Base-by-base conservation (phyloP, 2,329 filamentous ascomycete species). In the Aspergillus chevalieri region DNA sequence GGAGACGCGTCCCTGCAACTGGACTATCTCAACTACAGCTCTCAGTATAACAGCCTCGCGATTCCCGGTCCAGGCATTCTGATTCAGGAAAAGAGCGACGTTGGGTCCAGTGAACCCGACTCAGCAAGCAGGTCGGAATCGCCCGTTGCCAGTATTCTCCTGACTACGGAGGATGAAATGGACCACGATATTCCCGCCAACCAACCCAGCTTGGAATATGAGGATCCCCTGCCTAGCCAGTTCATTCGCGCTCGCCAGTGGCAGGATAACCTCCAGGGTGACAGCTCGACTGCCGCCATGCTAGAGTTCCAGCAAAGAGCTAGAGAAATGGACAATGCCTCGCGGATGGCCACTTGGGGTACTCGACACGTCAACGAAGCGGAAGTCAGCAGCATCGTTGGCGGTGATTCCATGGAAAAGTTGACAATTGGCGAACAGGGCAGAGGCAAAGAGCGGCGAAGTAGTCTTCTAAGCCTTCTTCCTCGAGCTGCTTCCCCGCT, bases 211-310 rank as follows among this genome's bases (percentile, higher is more conserved):
- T 49, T 60, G 1, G 62, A 65, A 17, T 54, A 64, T 22, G 55
- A 58, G 33, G 66, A 69, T 8, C 66, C 67, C 17, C 57, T 65
- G 10, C 63, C 68, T 3, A 55, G 56, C 33, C 68, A 71, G 45
- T 71, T 73, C 47, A 62, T 70, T 44, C 62, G 63, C 28, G 55
- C 69, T 10, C 69, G 68, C 34, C 74, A 76, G 6, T 81, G 78
- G 78, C 68, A 74, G 42, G 78, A 81, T 57, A 60, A 62, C 14
- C 67, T 52, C 30, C 64, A 54, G 30, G 65, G 78, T n/a, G 62
- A 65, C 38, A 79, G 71, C 7, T 78, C 79, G 0, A 78, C 73
- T 56, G 75, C 74, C 38, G 79, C 79, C n/a, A 81, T 81, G 61
- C 69, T 74, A 64, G 71, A 73, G 38, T 82, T 75, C 56, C 62